These are phyloP conservation scores for Colletotrichum tabaci DNA, from an alignment of 2,329 filamentous ascomycete species.

Conservation along the genomic window DNA sequence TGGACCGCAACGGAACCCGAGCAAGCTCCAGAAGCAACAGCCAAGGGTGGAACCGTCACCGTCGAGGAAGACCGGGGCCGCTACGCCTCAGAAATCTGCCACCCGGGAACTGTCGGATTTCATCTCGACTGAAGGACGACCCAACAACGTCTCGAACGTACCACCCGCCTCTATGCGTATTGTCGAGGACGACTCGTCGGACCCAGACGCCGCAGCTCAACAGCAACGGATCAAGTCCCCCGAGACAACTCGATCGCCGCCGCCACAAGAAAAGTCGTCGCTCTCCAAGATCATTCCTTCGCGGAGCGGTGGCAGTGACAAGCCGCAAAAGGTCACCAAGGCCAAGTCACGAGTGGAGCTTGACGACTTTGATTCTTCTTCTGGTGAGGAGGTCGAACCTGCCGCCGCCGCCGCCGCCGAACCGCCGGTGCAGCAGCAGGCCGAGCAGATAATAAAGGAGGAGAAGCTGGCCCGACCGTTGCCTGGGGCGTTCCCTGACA, in stretches of 20 bases:
- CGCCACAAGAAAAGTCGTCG: slow-evolving; percentile 59
- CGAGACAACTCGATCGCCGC: slow-evolving; percentile 54
- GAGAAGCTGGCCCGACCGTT: slow-evolving; percentile 51
- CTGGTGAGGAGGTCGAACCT: slow-evolving; percentile 58
- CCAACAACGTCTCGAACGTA: slow-evolving; percentile 69
- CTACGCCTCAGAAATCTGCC: slow-evolving; percentile 50
- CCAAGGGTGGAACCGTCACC: slow-evolving; percentile 65
- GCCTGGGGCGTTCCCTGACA: slow-evolving; percentile 60
- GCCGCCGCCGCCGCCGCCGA: slow-evolving; percentile 44
- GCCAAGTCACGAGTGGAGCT: slow-evolving; percentile 76
- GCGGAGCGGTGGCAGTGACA: slow-evolving; percentile 61
- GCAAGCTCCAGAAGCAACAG: slow-evolving; percentile 80
- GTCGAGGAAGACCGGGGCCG: slow-evolving; percentile 56
- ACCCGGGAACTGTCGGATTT: slow-evolving; percentile 60
- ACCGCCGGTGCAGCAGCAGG: slow-evolving; percentile 49
- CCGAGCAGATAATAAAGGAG: slow-evolving; percentile 42
- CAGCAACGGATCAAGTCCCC: slow-evolving; percentile 48
- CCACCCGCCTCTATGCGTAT: slow-evolving; percentile 70
- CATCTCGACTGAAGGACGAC: slow-evolving; percentile 58
- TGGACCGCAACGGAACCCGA: slow-evolving; percentile 68
- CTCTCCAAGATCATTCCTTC: slow-evolving; percentile 61
- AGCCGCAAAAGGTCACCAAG: slow-evolving; percentile 67
- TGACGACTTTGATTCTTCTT: slow-evolving; percentile 78
- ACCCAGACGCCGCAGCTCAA: slow-evolving; percentile 41
- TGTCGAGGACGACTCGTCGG: slow-evolving; percentile 65